These are phyloP conservation scores for Amphibolis antarctica DNA, from an alignment of 106 monocot species.

Conservation along the genomic window DNA sequence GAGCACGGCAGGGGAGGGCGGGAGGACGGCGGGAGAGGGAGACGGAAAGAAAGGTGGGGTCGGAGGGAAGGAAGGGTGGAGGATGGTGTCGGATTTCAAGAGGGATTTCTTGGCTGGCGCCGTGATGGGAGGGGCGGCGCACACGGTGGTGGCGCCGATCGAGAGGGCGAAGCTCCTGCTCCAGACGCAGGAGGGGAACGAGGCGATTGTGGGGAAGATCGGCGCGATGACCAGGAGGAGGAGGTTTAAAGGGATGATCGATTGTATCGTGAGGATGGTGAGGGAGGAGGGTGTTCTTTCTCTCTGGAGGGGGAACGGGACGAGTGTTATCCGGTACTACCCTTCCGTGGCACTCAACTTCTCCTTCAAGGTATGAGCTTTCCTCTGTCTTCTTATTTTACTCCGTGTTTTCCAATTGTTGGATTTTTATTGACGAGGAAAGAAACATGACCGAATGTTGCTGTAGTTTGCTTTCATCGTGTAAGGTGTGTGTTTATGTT, in stretches of 20 bases:
- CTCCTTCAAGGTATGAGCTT: constrained; percentile 75
- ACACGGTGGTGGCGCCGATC: constrained; percentile 96
- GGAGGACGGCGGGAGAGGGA: not conserved
- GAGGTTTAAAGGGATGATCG: constrained; percentile 71
- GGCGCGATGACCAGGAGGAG: constrained; percentile 8
- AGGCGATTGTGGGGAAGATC: constrained; percentile 45
- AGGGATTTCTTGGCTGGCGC: constrained; percentile 86
- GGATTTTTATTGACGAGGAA: no score
- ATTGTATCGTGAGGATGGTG: constrained; percentile 75
- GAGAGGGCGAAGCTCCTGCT: constrained; percentile 90
- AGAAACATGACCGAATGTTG: not conserved
- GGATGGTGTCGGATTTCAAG: constrained; percentile 41
- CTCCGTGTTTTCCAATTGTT: no score
- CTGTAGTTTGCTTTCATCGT: not conserved
- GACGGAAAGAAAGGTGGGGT: constrained; percentile 1
- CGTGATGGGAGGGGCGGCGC: constrained; percentile 80
- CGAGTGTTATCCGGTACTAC: constrained; percentile 80
- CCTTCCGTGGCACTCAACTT: constrained; percentile 99
- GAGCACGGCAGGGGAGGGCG: no score
- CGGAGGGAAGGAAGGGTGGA: constrained; percentile 50
- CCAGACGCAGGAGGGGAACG: constrained; percentile 98
- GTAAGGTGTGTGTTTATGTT: no score
- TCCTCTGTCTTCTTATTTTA: not conserved
- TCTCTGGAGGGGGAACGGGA: constrained; percentile 97
- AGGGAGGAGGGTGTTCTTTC: constrained; percentile 86